Evolutionary conservation across 2,329 filamentous ascomycete species (phyloP).

Genomic region (Hypocrella siamensis): DNA sequence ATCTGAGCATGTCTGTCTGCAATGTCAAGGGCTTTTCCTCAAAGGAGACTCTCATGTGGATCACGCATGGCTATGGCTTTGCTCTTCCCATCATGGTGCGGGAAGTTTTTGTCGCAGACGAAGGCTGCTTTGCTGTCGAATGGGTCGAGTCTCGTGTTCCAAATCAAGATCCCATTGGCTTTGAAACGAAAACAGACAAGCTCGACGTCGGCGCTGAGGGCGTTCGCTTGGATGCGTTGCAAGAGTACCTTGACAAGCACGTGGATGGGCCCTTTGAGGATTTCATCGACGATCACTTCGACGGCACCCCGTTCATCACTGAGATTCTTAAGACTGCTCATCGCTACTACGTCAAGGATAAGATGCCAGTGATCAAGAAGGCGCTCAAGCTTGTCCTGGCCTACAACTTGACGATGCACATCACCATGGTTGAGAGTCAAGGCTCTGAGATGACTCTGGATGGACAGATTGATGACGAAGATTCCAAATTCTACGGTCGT

Average conservation of each 20-base stretch:
- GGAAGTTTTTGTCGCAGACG: constrained; percentile 82
- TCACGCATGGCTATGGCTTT: constrained; percentile 92
- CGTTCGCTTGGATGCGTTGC: constrained; percentile 63
- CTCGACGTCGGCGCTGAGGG: constrained; percentile 83
- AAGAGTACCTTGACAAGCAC: constrained; percentile 89
- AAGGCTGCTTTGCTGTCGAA: constrained; percentile 83
- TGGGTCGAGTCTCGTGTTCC: constrained; percentile 71
- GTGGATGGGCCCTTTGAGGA: constrained; percentile 84
- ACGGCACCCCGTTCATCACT: constrained; percentile 86
- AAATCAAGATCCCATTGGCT: constrained; percentile 58
- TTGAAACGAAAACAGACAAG: constrained; percentile 75
- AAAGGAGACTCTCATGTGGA: constrained; percentile 63
- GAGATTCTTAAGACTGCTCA: constrained; percentile 94
- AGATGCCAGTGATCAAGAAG: constrained; percentile 82
- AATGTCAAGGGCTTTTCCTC: constrained; percentile 78
- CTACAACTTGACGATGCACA: constrained; percentile 88
- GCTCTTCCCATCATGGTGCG: constrained; percentile 84
- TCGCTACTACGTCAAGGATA: constrained; percentile 80
- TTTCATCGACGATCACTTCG: constrained; percentile 92
- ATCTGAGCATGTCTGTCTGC: constrained; percentile 74
- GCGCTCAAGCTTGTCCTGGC: constrained; percentile 87
- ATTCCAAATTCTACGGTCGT: constrained; percentile 79
- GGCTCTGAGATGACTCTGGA: constrained; percentile 63
- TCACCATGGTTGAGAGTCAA: constrained; percentile 85
- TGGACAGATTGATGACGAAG: constrained; percentile 73